Base-by-base conservation (phyloP, 2,329 filamentous ascomycete genomes). In the Beauveria pseudobassiana region DNA sequence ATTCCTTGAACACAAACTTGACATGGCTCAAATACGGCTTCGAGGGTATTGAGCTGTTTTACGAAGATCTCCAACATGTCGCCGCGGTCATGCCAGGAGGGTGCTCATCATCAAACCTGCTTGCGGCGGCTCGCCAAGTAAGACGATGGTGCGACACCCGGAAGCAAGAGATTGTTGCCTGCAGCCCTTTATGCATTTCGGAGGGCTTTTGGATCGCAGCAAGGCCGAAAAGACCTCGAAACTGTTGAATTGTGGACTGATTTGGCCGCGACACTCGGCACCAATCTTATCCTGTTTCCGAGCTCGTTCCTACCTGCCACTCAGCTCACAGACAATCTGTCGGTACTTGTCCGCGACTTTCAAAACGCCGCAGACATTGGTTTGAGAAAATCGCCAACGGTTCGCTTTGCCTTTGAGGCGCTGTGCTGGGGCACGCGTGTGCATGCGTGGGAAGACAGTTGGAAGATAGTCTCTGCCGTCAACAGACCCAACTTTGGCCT, bases 181-280 rank as follows among this genome's bases (percentile, higher is more conserved):
- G 0, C 89, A 91, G 69, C 90, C 90, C 0, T 93, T 93, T 71
- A 82, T 84, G 76, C 84, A 91, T 74, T 92, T 89, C 73, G 90
- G 93, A 66, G 90, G 90, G 1, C 79, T 92, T 0, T 63, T 86
- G 6, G 85, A 91, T 72, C 78, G 87, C 10, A 67, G 73, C 18
- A 77, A 82, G 63, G 87, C 89, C 68, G 73, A 74, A 1, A 77
- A 28, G 78, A 85, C 4, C 74, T 92, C 34, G 76, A 82, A 20
- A 82, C 91, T 66, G 79, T 93, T 24, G 75, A 81, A 12, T 76
- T 87, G 24, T 93, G 89, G 90, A 86, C 93, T 65, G 70, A 81
- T 46, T 76, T 95, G 12, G 86, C 84, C 5, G 77, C 81, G 20
- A 80, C 81, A 12, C 76, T 93, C 0, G 76, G 78, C 8, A 93